These are phyloP conservation scores for Mesembryanthemum crystallinum DNA, from an alignment of 148 eudicot genomes.

Conservation along the genomic window DNA sequence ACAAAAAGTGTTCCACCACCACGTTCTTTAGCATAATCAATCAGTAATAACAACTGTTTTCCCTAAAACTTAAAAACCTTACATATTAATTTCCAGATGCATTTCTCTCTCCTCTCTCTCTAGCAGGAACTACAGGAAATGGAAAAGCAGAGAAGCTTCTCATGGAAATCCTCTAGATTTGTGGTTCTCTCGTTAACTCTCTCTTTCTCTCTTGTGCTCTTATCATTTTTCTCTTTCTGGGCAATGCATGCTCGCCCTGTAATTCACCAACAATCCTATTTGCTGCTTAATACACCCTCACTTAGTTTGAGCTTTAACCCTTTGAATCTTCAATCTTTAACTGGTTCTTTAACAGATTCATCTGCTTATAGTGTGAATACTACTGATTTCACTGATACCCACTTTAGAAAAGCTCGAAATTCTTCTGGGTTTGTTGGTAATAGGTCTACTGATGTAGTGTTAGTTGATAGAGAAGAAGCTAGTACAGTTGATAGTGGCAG, in stretches of 20 bases:
- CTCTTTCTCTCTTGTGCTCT: constrained; percentile 41
- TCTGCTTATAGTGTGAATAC: constrained; percentile 19
- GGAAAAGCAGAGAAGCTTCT: constrained; percentile 65
- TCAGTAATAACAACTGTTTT: background rate
- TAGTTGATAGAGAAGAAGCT: background rate
- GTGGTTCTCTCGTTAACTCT: constrained; percentile 51
- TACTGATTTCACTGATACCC: constrained; percentile 33
- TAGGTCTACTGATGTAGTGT: constrained; percentile 10
- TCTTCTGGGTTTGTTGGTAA: constrained; percentile 25
- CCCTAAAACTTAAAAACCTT: background rate
- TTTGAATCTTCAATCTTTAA: constrained; percentile 31
- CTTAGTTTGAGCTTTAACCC: constrained; percentile 29
- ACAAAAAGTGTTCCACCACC: background rate
- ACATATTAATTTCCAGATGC: constrained; percentile 18
- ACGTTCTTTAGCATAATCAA: constrained; percentile 18
- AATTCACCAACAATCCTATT: constrained; percentile 35
- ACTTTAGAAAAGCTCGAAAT: constrained; percentile 25
- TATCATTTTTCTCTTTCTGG: constrained; percentile 53
- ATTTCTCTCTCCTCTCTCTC: constrained; percentile 3
- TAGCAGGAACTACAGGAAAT: constrained; percentile 23
- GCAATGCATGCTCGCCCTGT: constrained; percentile 36
- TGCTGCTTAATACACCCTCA: constrained; percentile 38
- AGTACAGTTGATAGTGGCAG: background rate
- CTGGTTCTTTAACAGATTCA: constrained; percentile 23
- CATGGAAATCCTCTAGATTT: constrained; percentile 50